Evolutionary conservation across 805 yeast genomes (phyloP).

Genomic region (Kodamaea jinghongensis): DNA sequence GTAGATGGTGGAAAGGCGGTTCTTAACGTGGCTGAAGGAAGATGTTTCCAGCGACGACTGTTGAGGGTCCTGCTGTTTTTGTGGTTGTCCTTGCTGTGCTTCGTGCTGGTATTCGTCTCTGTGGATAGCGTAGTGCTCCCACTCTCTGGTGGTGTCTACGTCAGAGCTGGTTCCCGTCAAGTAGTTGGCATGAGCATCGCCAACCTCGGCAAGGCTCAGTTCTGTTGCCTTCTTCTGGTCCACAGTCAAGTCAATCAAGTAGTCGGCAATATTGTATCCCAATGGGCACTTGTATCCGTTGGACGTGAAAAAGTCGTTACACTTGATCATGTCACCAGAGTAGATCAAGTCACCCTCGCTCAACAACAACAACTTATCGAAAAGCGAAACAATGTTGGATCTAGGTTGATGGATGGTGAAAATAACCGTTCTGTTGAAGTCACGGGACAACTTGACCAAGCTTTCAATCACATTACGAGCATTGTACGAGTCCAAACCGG

Average conservation of each 20-base stretch:
- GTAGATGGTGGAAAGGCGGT: constrained; percentile 33
- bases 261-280: constrained; percentile 94
- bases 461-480: constrained; percentile 90
- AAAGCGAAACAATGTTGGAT: constrained; percentile 88
- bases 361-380: constrained; percentile 76
- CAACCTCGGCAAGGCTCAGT: constrained; percentile 17
- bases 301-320: constrained; percentile 69
- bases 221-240: constrained; percentile 43
- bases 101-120: constrained; percentile 55
- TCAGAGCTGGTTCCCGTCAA: constrained; percentile 24
- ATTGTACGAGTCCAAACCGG: constrained; percentile 92
- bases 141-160: constrained; percentile 67
- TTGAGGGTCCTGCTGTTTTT: not conserved
- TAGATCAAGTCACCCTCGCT: constrained; percentile 85
- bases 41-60: not conserved
- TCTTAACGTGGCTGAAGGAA: constrained; percentile 12
- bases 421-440: constrained; percentile 81
- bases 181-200: constrained; percentile 30
- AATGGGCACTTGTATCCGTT: constrained; percentile 81
- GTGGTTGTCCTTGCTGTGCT: constrained; percentile 1
- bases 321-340: constrained; percentile 78
- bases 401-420: constrained; percentile 97
- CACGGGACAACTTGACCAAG: constrained; percentile 73
- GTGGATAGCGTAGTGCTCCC: constrained; percentile 84
- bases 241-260: constrained; percentile 85